phyloP scores from a whole-genome alignment of 331 rosid genomes.

The Erythrophleum ivorense region DNA sequence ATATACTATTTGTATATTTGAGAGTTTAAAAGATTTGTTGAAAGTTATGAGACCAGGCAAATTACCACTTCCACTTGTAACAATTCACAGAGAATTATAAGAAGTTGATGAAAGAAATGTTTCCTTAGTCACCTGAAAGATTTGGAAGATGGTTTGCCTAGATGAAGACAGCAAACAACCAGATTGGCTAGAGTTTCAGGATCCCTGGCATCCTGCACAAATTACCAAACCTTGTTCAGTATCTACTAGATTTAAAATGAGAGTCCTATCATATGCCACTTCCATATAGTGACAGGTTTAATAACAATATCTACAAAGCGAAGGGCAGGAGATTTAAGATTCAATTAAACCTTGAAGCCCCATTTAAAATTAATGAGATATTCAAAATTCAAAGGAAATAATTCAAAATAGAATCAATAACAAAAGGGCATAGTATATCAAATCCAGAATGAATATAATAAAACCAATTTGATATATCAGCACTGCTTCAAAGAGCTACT shows the following conservation, averaged over 20 bases:
- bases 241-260: slow-evolving; percentile 29
- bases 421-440: neutral
- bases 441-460: too few species aligned
- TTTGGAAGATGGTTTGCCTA: slow-evolving; percentile 90
- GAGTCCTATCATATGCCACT: neutral
- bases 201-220: slow-evolving; percentile 93
- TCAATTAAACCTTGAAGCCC: neutral
- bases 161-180: slow-evolving; percentile 95
- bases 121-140: slow-evolving; percentile 73
- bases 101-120: slow-evolving; percentile 6
- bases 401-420: neutral
- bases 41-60: neutral
- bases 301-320: neutral
- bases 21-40: neutral
- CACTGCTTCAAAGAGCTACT: neutral
- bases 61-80: neutral
- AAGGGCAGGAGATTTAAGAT: neutral
- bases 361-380: neutral
- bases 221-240: slow-evolving; percentile 37
- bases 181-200: slow-evolving; percentile 98
- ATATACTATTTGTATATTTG: neutral
- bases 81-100: neutral
- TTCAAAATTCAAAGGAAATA: neutral
- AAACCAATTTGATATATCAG: too few species aligned
- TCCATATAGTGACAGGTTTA: slow-evolving; percentile 3